Conservation (phyloP, 1,284 basidiomycete genomes). For the Cutaneotrichosporon mucoides region DNA sequence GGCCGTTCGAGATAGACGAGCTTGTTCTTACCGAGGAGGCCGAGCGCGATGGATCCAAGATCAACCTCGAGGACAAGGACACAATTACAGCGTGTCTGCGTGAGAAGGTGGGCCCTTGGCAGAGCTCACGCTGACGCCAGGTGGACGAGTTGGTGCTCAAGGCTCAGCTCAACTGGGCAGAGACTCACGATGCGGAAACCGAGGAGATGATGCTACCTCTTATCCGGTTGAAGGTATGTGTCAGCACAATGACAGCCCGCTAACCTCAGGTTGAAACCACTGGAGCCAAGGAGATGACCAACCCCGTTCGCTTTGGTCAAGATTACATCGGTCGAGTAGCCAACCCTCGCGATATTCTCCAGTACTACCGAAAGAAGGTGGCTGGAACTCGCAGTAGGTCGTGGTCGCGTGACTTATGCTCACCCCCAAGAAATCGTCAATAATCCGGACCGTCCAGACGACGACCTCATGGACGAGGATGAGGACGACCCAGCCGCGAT, state of each 20-base stretch:
- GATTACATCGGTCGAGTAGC: constrained; percentile 88
- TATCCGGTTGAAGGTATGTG: constrained; percentile 70
- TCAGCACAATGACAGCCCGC: neutral
- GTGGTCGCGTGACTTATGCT: neutral
- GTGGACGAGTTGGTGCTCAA: constrained; percentile 73
- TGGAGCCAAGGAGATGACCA: constrained; percentile 80
- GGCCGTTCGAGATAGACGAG: constrained; percentile 92
- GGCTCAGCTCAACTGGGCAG: constrained; percentile 74
- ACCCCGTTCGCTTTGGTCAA: constrained; percentile 94
- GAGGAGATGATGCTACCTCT: constrained; percentile 77
- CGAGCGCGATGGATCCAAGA: constrained; percentile 59
- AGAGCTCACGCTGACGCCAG: constrained; percentile 46
- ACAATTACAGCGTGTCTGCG: constrained; percentile 76
- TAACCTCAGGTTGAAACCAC: constrained; percentile 75
- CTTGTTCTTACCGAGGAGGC: constrained; percentile 69
- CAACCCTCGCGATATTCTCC: constrained; percentile 87
- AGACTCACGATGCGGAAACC: constrained; percentile 58
- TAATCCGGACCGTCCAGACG: constrained; percentile 52
- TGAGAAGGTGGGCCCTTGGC: constrained; percentile 55
- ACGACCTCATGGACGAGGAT: constrained; percentile 60
- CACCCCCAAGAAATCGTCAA: constrained; percentile 37
- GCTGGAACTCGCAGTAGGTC: constrained; percentile 47
- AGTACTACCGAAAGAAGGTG: constrained; percentile 82
- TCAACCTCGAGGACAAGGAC: constrained; percentile 74
- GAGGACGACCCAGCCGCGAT: constrained; percentile 59